Base-by-base conservation (phyloP, 2,329 filamentous ascomycete genomes). In the Ceratocystis colombiana region DNA sequence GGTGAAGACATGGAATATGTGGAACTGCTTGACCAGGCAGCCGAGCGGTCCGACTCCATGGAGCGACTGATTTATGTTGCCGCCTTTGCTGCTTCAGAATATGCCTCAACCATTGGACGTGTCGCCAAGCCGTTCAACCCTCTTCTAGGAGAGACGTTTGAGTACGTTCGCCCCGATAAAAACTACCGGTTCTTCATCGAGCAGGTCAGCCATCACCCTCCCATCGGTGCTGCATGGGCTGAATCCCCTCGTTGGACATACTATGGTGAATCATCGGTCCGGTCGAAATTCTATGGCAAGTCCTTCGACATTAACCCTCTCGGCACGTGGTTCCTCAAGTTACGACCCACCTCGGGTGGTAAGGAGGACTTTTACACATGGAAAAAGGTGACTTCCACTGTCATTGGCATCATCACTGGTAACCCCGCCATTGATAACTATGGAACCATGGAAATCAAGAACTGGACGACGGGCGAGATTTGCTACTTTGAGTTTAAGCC, bases 121-220 rank as follows among this genome's bases (percentile, higher is more conserved):
- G 92, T 99, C 17, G 94, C 94, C 20, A 99, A 99, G 74, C 94
- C 94, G 0, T 99, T 99, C 80, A 99, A 99, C 73, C 94, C 94
- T 15, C 83, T 99, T 4, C 80, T 99, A 0, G 94, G 93, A 61
- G 94, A 99, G 76, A 99, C 94, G 0, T 99, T 95, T 71, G 94
- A 99, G 75, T 97, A 99, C 73, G 92, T 88, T 45, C 82, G 94
- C 66, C 93, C 94, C 0, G 94, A 99, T 77, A 96, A 96, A 75
- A 92, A 93, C 68, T 99, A 96, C 78, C 90, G 94, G 70, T 97
- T 97, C 82, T 96, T 97, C 77, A 90, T 96, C 68, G 94, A 99
- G 76, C 94, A 99, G 79, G 93, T 99, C 72, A 95, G 90, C 77
- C 94, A 99, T 75, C 94, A 99, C 76, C 94, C 94, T 37, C 94